Base-by-base conservation (phyloP, 2,329 filamentous ascomycete species). In the Plenodomus tracheiphilus region DNA sequence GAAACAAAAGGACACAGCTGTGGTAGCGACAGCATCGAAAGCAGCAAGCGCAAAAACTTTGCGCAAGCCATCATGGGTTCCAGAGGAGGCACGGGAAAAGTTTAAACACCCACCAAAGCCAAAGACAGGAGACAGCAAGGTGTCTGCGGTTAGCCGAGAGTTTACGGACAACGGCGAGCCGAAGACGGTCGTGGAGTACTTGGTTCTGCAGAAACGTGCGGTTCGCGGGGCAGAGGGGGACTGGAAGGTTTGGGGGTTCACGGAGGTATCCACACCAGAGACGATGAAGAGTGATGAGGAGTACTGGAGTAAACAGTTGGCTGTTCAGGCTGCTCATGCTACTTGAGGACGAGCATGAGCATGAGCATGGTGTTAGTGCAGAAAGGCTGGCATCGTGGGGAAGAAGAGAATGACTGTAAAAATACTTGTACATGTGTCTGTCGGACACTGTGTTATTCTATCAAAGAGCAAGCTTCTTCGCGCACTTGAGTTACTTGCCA, bases 171-270 rank as follows among this genome's bases (percentile, higher is more conserved):
- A 44, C 6, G 43, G 35, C 1, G 39, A 43, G 32, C 37, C n/a
- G 13, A 52, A 48, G 46, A 58, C 40, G 21, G 77, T 85, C 58
- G 68, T 78, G 1, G 87, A 91, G 75, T 83, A 89, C 62, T 55
- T 90, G 4, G 85, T 88, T 34, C 56, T 90, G 39, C 82, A 84
- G 62, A 73, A 71, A 39, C 69, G 64, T 45, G 81, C 80, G 17
- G 81, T 75, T 39, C 52, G 60, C 2, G 77, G 76, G 28, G 65
- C 75, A 63, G 68, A 77, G 47, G 72, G 69, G 21, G 74, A 78
- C 2, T 90, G 87, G 87, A 78, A 76, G 65, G 69, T 89, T 42
- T 87, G 85, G 81, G 86, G 87, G 13, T 86, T 83, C 17, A 74
- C 82, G 22, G 69, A 79, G 36, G 78, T 82, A 59, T 83, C 80